Evolutionary conservation across 176 grass and related monocot genomes (phyloP).

Genomic region (Ampelocalamus luodianensis): DNA sequence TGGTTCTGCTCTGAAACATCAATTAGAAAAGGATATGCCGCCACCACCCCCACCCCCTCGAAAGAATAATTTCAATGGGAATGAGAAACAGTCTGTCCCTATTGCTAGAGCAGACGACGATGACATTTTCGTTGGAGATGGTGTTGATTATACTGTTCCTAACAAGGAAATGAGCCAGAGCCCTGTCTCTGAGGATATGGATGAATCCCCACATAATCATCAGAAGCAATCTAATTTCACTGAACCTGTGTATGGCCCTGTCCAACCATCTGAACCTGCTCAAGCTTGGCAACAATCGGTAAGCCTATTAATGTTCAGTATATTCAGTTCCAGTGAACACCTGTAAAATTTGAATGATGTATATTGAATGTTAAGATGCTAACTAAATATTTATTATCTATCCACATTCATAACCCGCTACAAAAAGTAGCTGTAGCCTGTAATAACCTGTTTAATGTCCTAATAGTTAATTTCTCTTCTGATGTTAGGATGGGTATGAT

Average conservation of each 20-base stretch:
- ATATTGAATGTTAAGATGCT: not conserved
- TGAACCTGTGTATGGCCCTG: conserved; percentile 87
- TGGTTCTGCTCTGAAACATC: conserved; percentile 55
- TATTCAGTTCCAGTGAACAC: not conserved
- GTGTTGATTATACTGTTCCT: conserved; percentile 81
- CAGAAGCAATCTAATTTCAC: conserved; percentile 81
- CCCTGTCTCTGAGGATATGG: conserved; percentile 88
- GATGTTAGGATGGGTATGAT: too few species aligned
- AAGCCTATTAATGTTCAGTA: conserved; percentile 46
- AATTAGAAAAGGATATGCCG: conserved; percentile 64
- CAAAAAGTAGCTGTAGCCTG: not conserved
- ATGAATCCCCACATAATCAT: conserved; percentile 64
- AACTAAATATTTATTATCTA: not conserved
- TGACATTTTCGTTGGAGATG: conserved; percentile 93
- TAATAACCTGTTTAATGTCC: not conserved
- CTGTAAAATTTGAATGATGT: conserved; percentile 13
- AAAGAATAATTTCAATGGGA: conserved; percentile 55
- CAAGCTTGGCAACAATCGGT: conserved; percentile 84
- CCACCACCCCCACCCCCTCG: conserved; percentile 49
- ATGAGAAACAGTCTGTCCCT: conserved; percentile 55
- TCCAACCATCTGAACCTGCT: conserved; percentile 75
- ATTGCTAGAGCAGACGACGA: conserved; percentile 69
- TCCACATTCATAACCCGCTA: conserved; percentile 12
- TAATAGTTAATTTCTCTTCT: too few species aligned
- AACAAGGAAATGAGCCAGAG: conserved; percentile 84